Percentiles rank a stretch among this genome's conserved stretches.
phyloP scores from a whole-genome alignment of 768 basidiomycete genomes.

The Tricholoma terreum region DNA sequence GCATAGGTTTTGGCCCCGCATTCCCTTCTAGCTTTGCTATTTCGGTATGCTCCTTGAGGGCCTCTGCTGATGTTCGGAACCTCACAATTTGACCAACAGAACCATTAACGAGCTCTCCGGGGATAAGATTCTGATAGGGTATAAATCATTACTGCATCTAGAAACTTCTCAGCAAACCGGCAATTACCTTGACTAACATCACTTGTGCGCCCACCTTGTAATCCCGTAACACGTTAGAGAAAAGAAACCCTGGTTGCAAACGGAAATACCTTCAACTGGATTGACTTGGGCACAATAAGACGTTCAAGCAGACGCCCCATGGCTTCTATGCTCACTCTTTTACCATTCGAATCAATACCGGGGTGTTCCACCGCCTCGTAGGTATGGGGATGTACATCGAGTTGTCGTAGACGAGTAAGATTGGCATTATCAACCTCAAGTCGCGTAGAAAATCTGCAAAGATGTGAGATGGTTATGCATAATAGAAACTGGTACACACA shows the following conservation, averaged over 20 bases:
- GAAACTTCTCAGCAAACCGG: background rate
- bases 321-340: conserved; percentile 29
- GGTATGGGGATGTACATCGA: conserved; percentile 34
- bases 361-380: conserved; percentile 46
- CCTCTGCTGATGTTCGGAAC: conserved; percentile 45
- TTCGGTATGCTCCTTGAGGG: conserved; percentile 32
- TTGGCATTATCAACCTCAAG: conserved; percentile 75
- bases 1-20: conserved; percentile 4
- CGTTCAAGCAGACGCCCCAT: conserved; percentile 49
- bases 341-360: conserved; percentile 43
- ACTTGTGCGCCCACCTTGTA: conserved; percentile 77
- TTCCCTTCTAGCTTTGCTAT: conserved; percentile 36
- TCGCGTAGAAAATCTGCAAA: conserved; percentile 64
- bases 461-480: background rate
- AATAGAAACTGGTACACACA: conserved; percentile 41
- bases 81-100: conserved; percentile 55
- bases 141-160: background rate
- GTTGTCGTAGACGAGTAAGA: conserved; percentile 40
- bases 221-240: background rate
- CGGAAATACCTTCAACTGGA: conserved; percentile 48
- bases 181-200: conserved; percentile 69
- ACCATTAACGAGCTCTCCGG: conserved; percentile 70
- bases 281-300: conserved; percentile 52
- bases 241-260: background rate
- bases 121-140: conserved; percentile 55